These are phyloP conservation scores for Sphagnum contortum DNA, from an alignment of 225 moss, liverwort and hornwort genomes.

Conservation along the genomic window DNA sequence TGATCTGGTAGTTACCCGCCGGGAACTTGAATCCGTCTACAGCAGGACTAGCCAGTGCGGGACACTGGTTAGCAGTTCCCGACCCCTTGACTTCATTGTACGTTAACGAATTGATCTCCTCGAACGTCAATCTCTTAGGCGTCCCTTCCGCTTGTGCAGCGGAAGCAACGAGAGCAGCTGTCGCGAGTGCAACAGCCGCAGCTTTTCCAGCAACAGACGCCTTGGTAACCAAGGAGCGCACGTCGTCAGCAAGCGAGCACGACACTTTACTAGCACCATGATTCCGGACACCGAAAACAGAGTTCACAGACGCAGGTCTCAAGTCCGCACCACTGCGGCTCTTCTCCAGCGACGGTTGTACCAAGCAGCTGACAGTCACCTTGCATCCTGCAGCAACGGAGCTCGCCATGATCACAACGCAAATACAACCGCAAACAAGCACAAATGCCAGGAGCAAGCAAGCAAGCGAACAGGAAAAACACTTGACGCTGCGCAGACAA, in stretches of 20 bases:
- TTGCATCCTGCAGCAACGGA: slow-evolving; percentile 74
- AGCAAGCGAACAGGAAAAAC: too few relatives aligned
- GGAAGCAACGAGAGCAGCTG: slow-evolving; percentile 59
- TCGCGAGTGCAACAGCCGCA: slow-evolving; percentile 65
- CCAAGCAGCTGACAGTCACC: slow-evolving; percentile 31
- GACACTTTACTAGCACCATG: slow-evolving; percentile 20
- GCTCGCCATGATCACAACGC: slow-evolving; percentile 37
- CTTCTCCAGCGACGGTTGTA: slow-evolving; percentile 23
- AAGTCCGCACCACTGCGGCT: slow-evolving; percentile 13
- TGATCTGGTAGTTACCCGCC: slow-evolving; percentile 51
- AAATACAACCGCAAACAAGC: too few relatives aligned
- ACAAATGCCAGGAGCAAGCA: too few relatives aligned
- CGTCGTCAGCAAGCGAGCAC: slow-evolving; percentile 62
- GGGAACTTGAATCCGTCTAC: slow-evolving; percentile 24
- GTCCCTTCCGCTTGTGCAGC: slow-evolving; percentile 53
- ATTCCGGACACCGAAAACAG: slow-evolving; percentile 5
- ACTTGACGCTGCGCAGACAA: too few relatives aligned
- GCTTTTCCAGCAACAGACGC: slow-evolving; percentile 59
- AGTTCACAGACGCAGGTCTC: slow-evolving; percentile 44
- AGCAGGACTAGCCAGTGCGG: slow-evolving; percentile 28
- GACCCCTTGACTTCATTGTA: slow-evolving; percentile 73
- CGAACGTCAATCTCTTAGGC: slow-evolving; percentile 44
- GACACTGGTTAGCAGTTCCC: slow-evolving; percentile 87
- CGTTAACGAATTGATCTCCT: slow-evolving; percentile 41
- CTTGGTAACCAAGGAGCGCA: slow-evolving; percentile 42